Evolutionary conservation across 768 basidiomycete genomes (phyloP).

Genomic region (Suillus subalutaceus): DNA sequence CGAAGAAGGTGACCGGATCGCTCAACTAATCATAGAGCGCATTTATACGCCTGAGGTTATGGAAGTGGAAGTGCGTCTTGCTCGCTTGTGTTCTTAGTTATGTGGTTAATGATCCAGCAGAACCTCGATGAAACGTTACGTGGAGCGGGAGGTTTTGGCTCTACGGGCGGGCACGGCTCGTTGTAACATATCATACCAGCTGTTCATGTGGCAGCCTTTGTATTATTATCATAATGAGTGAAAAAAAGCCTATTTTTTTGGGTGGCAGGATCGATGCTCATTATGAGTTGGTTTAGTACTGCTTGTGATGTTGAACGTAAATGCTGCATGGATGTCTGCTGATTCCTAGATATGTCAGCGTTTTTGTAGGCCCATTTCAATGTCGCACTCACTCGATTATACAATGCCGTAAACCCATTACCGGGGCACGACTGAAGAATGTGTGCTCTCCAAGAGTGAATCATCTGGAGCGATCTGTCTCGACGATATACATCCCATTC

Average conservation of each 20-base stretch:
- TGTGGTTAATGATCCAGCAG: slow-evolving; percentile 41
- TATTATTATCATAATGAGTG: too few relatives aligned
- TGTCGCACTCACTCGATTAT: neutral
- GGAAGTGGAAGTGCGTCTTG: slow-evolving; percentile 76
- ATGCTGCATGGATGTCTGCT: neutral
- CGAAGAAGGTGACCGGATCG: slow-evolving; percentile 91
- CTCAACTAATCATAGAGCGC: slow-evolving; percentile 91
- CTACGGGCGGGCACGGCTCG: slow-evolving; percentile 83
- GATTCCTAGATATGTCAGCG: neutral
- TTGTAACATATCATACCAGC: slow-evolving; percentile 38
- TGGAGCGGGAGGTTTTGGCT: slow-evolving; percentile 89
- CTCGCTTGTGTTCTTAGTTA: slow-evolving; percentile 10
- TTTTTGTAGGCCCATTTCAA: neutral
- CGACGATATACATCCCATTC: slow-evolving; percentile 64
- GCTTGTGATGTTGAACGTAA: neutral
- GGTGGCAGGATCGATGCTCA: neutral
- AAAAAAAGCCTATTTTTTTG: neutral
- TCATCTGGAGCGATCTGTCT: slow-evolving; percentile 39
- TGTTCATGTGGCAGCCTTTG: neutral
- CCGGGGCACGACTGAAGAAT: neutral
- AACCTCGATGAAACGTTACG: slow-evolving; percentile 84
- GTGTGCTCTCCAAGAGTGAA: neutral
- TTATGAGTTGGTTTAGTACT: neutral
- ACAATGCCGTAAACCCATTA: neutral
- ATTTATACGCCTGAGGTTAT: slow-evolving; percentile 85